These are phyloP conservation scores for Platanus orientalis DNA, from an alignment of 164 flowering plant genomes.

Conservation along the genomic window DNA sequence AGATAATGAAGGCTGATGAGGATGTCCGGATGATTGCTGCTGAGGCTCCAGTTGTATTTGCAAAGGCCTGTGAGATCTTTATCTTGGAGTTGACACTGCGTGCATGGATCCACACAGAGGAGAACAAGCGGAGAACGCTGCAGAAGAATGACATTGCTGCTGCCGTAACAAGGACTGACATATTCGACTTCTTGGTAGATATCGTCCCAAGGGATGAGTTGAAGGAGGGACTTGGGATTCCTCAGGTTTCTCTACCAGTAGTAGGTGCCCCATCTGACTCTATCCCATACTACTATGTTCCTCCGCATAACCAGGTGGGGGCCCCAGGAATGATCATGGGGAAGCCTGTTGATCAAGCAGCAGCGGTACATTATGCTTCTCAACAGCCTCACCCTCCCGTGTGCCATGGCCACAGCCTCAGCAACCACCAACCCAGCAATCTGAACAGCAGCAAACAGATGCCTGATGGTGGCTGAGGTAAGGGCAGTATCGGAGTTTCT, in stretches of 20 bases:
- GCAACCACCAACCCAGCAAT: slow-evolving; percentile 7
- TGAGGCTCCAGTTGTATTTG: slow-evolving; percentile 22
- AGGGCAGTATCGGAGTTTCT: neutral
- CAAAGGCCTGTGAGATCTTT: slow-evolving; percentile 24
- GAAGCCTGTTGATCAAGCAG: slow-evolving; percentile 15
- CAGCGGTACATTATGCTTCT: slow-evolving; percentile 10
- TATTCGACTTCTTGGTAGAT: slow-evolving; percentile 23
- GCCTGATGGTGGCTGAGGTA: slow-evolving; percentile 8
- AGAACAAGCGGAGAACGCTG: slow-evolving; percentile 22
- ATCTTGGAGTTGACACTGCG: slow-evolving; percentile 22
- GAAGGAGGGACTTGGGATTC: slow-evolving; percentile 20
- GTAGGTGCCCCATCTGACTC: slow-evolving; percentile 15
- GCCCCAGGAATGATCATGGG: slow-evolving; percentile 15
- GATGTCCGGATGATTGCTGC: slow-evolving; percentile 24
- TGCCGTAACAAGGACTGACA: slow-evolving; percentile 20
- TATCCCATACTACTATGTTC: slow-evolving; percentile 15
- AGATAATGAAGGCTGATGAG: slow-evolving; percentile 26
- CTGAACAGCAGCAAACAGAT: slow-evolving; percentile 6
- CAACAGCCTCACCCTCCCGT: slow-evolving; percentile 11
- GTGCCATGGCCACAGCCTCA: slow-evolving; percentile 20
- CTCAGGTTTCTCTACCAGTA: slow-evolving; percentile 12
- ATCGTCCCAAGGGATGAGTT: slow-evolving; percentile 23
- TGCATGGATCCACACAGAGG: slow-evolving; percentile 24
- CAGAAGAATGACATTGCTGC: slow-evolving; percentile 27
- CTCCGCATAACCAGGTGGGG: slow-evolving; percentile 5